Evolutionary conservation across 352 stramenopile genomes (phyloP).

Genomic region (Pythium dissimile): DNA sequence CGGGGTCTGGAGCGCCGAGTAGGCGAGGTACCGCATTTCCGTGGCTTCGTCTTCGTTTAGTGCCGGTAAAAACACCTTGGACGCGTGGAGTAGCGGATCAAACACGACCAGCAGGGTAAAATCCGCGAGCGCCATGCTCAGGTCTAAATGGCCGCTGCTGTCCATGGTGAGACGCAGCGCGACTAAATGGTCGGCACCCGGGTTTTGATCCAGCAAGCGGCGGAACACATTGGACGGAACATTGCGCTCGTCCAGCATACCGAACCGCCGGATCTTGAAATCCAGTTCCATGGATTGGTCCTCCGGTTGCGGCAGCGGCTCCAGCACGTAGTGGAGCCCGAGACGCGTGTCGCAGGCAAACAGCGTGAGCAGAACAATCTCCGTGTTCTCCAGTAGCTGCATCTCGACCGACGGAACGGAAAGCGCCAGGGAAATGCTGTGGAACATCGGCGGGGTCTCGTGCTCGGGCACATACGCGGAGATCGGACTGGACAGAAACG

Average conservation of each 20-base stretch:
- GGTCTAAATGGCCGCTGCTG: slow-evolving; percentile 49
- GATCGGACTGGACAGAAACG: slow-evolving; percentile 59
- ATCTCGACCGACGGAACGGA: slow-evolving; percentile 45
- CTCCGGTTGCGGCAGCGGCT: slow-evolving; percentile 31
- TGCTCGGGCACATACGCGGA: slow-evolving; percentile 60
- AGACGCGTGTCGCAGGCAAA: slow-evolving; percentile 49
- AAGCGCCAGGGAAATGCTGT: slow-evolving; percentile 53
- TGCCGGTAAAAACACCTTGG: slow-evolving; percentile 58
- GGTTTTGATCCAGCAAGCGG: slow-evolving; percentile 76
- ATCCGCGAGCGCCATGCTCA: slow-evolving; percentile 48
- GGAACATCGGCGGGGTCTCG: slow-evolving; percentile 45
- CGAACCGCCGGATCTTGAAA: slow-evolving; percentile 60
- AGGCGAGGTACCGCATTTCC: slow-evolving; percentile 68
- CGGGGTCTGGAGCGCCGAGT: slow-evolving; percentile 34
- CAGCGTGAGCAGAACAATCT: slow-evolving; percentile 50
- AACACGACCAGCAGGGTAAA: slow-evolving; percentile 77
- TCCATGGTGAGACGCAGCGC: slow-evolving; percentile 42
- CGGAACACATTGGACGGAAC: slow-evolving; percentile 64
- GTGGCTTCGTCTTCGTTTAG: slow-evolving; percentile 67
- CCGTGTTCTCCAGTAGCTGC: slow-evolving; percentile 44
- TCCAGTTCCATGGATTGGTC: slow-evolving; percentile 40
- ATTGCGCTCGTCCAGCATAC: slow-evolving; percentile 64
- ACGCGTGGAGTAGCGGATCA: slow-evolving; percentile 56
- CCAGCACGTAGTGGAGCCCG: slow-evolving; percentile 43
- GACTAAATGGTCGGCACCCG: slow-evolving; percentile 53